Percentiles rank a stretch among this genome's conserved stretches.
Evolutionary conservation across 441 rosid species (phyloP).

Genomic region (Omphalea diandra): DNA sequence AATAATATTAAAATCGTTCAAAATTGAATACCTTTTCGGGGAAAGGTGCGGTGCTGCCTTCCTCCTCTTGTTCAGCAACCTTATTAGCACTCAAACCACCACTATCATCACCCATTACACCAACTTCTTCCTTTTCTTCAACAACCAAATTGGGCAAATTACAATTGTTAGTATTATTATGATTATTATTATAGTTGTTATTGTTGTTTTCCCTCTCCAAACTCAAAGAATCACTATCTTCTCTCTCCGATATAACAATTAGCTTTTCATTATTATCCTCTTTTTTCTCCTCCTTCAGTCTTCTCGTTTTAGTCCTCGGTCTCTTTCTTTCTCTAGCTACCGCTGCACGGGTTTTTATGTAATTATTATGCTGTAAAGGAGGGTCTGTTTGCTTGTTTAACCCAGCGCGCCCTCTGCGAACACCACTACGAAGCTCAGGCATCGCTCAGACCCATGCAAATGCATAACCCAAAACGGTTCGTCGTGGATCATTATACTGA

Average conservation of each 20-base stretch:
- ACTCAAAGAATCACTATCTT: constrained; percentile 8
- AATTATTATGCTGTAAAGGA: constrained; percentile 23
- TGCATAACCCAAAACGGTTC: constrained; percentile 27
- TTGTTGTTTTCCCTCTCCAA: constrained; percentile 29
- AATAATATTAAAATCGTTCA: not conserved
- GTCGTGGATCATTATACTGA: constrained; percentile 50
- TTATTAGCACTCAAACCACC: constrained; percentile 93
- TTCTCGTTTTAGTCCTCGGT: constrained; percentile 60
- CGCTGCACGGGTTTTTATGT: constrained; percentile 44
- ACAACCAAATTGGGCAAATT: constrained; percentile 31
- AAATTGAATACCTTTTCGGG: constrained; percentile 69
- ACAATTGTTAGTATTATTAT: too few relatives aligned
- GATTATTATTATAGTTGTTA: too few relatives aligned
- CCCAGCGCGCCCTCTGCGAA: constrained; percentile 57
- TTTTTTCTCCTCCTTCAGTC: constrained; percentile 28
- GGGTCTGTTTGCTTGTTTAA: constrained; percentile 29
- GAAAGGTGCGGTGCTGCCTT: constrained; percentile 86
- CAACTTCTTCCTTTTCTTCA: constrained; percentile 32
- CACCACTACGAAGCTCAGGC: constrained; percentile 90
- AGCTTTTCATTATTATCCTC: constrained; percentile 16
- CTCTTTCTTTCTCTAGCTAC: constrained; percentile 44
- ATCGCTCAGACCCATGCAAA: constrained; percentile 79
- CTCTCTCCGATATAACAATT: constrained; percentile 26
- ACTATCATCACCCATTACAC: constrained; percentile 67
- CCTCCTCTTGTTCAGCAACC: constrained; percentile 84